Percentiles rank a stretch among this genome's conserved stretches.
These are phyloP conservation scores for Coriaria nepalensis DNA, from an alignment of 306 rosid species.

Conservation along the genomic window DNA sequence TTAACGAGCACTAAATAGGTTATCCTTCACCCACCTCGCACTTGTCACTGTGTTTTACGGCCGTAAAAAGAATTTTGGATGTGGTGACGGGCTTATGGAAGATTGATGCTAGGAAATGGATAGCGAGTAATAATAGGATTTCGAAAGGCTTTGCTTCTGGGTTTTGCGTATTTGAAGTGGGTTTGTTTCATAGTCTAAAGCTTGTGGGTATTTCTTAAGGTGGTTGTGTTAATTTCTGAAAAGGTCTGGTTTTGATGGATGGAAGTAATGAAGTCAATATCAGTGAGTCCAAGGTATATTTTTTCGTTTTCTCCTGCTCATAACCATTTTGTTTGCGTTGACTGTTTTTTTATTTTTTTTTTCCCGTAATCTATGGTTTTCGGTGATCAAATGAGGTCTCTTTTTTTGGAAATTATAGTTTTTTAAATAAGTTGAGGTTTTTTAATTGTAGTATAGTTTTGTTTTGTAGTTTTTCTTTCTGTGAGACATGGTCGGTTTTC, in stretches of 20 bases:
- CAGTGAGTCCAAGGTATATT: slow-evolving; percentile 54
- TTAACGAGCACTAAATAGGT: no score
- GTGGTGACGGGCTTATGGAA: no score
- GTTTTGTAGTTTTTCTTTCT: no score
- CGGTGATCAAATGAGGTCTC: not conserved
- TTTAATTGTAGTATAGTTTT: no score
- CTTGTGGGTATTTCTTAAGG: not conserved
- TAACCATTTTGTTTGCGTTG: not conserved
- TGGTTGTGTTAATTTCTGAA: not conserved
- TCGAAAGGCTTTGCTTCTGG: no score
- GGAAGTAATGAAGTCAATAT: slow-evolving; percentile 53
- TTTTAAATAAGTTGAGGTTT: not conserved
- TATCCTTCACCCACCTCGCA: no score
- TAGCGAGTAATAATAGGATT: no score
- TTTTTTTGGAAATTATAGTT: not conserved
- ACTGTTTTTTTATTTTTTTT: not conserved
- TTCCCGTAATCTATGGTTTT: slow-evolving; percentile 4
- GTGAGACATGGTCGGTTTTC: no score
- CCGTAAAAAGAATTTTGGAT: no score
- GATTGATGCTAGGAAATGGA: no score
- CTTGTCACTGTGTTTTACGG: no score
- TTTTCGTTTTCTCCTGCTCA: not conserved
- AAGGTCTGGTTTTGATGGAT: slow-evolving; percentile 32
- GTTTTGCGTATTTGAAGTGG: slow-evolving; percentile 10
- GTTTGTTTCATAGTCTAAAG: slow-evolving; percentile 10